These are phyloP conservation scores for Leishmania amazonensis DNA, from an alignment of 208 protist species.

Conservation along the genomic window DNA sequence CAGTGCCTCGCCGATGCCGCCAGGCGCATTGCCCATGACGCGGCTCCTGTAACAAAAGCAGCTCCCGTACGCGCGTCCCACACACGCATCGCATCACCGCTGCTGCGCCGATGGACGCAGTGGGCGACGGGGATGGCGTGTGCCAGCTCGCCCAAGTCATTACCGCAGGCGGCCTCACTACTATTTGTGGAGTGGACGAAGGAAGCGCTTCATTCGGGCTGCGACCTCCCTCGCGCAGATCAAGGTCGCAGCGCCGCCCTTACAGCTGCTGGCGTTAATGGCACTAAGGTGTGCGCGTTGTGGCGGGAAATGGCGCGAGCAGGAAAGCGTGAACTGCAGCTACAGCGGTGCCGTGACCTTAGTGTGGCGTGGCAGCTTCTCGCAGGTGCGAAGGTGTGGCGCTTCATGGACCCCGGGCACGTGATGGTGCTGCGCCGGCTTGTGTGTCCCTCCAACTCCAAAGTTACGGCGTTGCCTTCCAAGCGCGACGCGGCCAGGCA, in stretches of 20 bases:
- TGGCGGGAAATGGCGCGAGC: slow-evolving; percentile 9
- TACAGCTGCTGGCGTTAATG: not conserved
- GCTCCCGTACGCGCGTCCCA: not conserved
- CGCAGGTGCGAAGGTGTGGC: slow-evolving; percentile 5
- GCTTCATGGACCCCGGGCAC: slow-evolving; percentile 21
- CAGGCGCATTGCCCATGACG: not conserved
- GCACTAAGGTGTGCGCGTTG: not conserved
- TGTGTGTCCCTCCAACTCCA: not conserved
- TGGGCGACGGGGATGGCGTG: slow-evolving; percentile 15
- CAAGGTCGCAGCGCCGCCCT: not conserved
- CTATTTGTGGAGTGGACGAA: slow-evolving; percentile 63
- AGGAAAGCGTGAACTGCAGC: slow-evolving; percentile 13
- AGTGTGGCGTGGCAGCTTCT: slow-evolving; percentile 21
- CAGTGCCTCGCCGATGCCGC: slow-evolving; percentile 5
- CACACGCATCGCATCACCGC: slow-evolving; percentile 8
- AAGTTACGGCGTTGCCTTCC: slow-evolving; percentile 14
- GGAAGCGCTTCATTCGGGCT: slow-evolving; percentile 7
- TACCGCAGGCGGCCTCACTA: slow-evolving; percentile 49
- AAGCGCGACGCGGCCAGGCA: slow-evolving; percentile 10
- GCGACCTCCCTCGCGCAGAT: not conserved
- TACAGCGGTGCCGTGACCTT: slow-evolving; percentile 14
- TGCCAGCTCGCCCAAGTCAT: slow-evolving; percentile 8
- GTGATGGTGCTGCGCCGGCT: slow-evolving; percentile 19
- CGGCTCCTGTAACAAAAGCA: not conserved
- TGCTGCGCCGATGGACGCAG: slow-evolving; percentile 18